These are phyloP conservation scores for Verbascum thapsus DNA, from an alignment of 257 asterid species.

Conservation along the genomic window DNA sequence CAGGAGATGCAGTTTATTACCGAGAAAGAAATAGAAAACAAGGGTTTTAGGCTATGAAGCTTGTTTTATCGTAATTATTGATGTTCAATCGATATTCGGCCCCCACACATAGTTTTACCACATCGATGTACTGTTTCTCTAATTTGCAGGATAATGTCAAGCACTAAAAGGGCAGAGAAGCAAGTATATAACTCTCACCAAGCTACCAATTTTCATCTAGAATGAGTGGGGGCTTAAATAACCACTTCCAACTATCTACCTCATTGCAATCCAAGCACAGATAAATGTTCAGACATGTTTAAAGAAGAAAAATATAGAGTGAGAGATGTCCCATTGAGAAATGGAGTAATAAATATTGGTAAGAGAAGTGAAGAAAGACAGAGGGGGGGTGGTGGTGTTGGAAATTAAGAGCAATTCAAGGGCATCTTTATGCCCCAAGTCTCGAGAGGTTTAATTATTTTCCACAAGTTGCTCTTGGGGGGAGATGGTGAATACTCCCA, in stretches of 20 bases:
- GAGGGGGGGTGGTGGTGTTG: background rate
- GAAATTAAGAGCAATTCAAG: background rate
- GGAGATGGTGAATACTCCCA: background rate
- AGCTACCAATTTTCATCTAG: background rate
- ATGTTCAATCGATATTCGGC: too few species aligned
- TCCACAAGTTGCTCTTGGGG: background rate
- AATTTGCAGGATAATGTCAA: background rate
- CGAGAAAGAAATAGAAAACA: too few species aligned
- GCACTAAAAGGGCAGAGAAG: background rate
- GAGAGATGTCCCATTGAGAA: background rate
- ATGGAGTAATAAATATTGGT: background rate
- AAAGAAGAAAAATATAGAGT: background rate
- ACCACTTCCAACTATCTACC: conserved; percentile 4
- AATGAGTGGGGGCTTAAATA: background rate
- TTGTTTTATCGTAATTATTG: background rate
- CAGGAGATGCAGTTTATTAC: background rate
- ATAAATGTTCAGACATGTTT: background rate
- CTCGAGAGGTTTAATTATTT: background rate
- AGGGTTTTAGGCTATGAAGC: background rate
- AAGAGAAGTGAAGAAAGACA: background rate
- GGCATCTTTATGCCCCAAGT: background rate
- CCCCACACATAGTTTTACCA: background rate
- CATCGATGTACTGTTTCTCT: background rate
- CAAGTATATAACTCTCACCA: background rate
- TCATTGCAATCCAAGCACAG: background rate